Conservation (phyloP, 805 yeast species). For the Zygosaccharomyces rouxii region DNA sequence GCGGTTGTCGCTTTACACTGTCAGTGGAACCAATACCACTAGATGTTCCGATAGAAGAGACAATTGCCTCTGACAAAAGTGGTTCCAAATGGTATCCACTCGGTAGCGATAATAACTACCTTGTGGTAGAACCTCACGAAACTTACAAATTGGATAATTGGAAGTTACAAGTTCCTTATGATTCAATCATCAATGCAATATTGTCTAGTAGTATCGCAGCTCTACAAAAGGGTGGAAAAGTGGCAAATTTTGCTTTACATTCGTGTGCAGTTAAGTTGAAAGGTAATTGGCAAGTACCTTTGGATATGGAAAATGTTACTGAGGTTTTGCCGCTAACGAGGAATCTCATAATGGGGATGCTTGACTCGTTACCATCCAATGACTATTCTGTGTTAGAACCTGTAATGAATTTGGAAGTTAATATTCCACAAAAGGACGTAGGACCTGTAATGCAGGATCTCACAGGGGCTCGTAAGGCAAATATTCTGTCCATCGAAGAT, state of each 20-base stretch:
- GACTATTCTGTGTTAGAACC: slow-evolving; percentile 74
- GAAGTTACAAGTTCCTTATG: slow-evolving; percentile 46
- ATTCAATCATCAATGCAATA: slow-evolving; percentile 49
- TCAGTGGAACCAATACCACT: slow-evolving; percentile 36
- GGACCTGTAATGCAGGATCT: slow-evolving; percentile 85
- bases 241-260: slow-evolving; percentile 46
- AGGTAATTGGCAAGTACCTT: slow-evolving; percentile 47
- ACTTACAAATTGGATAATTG: slow-evolving; percentile 38
- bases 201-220: slow-evolving; percentile 57
- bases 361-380: slow-evolving; percentile 24
- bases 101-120: slow-evolving; percentile 35
- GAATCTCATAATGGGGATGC: slow-evolving; percentile 39
- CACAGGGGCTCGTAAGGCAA: slow-evolving; percentile 72
- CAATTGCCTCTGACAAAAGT: slow-evolving; percentile 21
- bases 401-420: slow-evolving; percentile 69
- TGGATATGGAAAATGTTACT: slow-evolving; percentile 40
- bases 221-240: slow-evolving; percentile 63
- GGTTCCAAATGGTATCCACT: slow-evolving; percentile 30
- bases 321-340: slow-evolving; percentile 46
- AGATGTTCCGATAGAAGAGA: slow-evolving; percentile 12
- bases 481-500: slow-evolving; percentile 67
- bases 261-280: slow-evolving; percentile 54
- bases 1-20: slow-evolving; percentile 23
- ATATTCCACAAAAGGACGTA: slow-evolving; percentile 62
- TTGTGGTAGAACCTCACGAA: slow-evolving; percentile 29